Conservation (phyloP, 495 filamentous ascomycete genomes). For the Penicillium fimorum region DNA sequence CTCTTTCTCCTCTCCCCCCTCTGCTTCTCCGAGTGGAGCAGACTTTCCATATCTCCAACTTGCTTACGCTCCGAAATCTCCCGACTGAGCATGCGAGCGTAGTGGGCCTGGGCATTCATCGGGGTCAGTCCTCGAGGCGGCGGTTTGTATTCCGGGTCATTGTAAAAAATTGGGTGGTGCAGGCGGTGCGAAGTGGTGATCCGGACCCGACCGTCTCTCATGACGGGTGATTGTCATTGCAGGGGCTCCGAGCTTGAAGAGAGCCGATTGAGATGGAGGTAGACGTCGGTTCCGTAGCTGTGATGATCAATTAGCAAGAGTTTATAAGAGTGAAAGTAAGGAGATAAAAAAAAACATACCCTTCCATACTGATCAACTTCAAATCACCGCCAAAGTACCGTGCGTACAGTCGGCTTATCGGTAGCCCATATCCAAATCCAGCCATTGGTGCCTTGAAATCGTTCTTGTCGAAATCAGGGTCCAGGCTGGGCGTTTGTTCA, state of each 20-base stretch:
- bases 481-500: conserved; percentile 88
- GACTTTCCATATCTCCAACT: conserved; percentile 77
- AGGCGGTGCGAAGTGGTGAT: conserved; percentile 48
- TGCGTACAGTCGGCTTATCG: conserved; percentile 90
- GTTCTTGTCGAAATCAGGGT: conserved; percentile 97
- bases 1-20: conserved; percentile 23
- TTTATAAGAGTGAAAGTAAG: background rate
- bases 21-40: conserved; percentile 39
- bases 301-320: conserved; percentile 11
- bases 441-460: conserved; percentile 99
- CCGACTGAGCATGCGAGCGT: conserved; percentile 51
- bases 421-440: conserved; percentile 93
- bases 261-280: conserved; percentile 93
- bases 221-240: conserved; percentile 98
- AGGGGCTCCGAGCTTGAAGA: conserved; percentile 94
- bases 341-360: conserved; percentile 57
- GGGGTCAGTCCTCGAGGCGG: conserved; percentile 85
- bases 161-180: conserved; percentile 44
- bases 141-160: conserved; percentile 36
- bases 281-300: conserved; percentile 97
- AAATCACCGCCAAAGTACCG: conserved; percentile 96
- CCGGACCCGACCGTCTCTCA: conserved; percentile 67
- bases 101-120: conserved; percentile 58
- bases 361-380: conserved; percentile 99
- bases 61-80: conserved; percentile 84